phyloP scores from a whole-genome alignment of 768 basidiomycete species.

The Lentinula sp. region DNA sequence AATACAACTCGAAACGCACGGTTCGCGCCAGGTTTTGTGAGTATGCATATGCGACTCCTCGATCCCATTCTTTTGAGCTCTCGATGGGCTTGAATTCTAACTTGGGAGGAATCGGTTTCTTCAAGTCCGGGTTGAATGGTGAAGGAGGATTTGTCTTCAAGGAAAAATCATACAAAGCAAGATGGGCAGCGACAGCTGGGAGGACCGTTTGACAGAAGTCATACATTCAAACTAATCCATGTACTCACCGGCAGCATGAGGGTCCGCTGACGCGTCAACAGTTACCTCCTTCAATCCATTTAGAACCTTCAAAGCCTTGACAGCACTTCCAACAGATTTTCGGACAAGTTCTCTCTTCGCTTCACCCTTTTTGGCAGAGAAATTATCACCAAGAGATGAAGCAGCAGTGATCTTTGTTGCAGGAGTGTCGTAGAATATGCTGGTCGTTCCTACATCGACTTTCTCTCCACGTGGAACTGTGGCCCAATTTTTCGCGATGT shows the following conservation, averaged over 20 bases:
- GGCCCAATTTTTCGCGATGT: slow-evolving; percentile 47
- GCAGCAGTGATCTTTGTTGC: slow-evolving; percentile 41
- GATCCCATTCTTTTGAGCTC: slow-evolving; percentile 58
- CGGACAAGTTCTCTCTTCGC: slow-evolving; percentile 62
- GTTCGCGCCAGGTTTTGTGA: slow-evolving; percentile 80
- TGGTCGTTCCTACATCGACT: slow-evolving; percentile 56
- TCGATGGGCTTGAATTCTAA: slow-evolving; percentile 41
- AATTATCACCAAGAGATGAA: slow-evolving; percentile 54
- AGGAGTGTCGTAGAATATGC: slow-evolving; percentile 58
- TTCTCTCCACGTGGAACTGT: slow-evolving; percentile 42
- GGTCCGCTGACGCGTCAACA: slow-evolving; percentile 60
- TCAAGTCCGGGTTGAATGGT: slow-evolving; percentile 55
- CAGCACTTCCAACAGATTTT: slow-evolving; percentile 64
- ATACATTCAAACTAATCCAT: background rate
- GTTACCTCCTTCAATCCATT: slow-evolving; percentile 57
- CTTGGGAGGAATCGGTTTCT: slow-evolving; percentile 44
- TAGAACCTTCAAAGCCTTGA: slow-evolving; percentile 59
- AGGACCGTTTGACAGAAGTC: slow-evolving; percentile 1
- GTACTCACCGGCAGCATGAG: slow-evolving; percentile 69
- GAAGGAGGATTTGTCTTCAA: slow-evolving; percentile 72
- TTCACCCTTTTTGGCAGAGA: slow-evolving; percentile 36
- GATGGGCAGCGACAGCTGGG: slow-evolving; percentile 69
- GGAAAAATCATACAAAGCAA: slow-evolving; percentile 71
- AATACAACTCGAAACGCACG: slow-evolving; percentile 28
- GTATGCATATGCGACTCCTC: slow-evolving; percentile 66